These are phyloP conservation scores for Andrographis paniculata DNA, from an alignment of 305 asterid genomes.

Conservation along the genomic window DNA sequence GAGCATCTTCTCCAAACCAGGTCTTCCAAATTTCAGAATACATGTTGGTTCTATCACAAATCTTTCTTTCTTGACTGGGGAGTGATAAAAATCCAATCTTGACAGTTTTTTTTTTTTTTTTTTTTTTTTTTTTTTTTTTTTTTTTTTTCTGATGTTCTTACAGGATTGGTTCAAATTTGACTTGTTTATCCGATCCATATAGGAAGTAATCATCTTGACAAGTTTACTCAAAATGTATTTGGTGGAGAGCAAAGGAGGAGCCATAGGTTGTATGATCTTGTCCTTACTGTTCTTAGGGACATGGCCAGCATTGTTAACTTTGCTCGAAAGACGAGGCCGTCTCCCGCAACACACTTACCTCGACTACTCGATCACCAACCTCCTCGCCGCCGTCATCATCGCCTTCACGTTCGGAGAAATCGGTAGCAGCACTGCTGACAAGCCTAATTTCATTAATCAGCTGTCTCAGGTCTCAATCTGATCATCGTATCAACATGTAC, in stretches of 20 bases:
- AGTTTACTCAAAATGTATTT: constrained; percentile 37
- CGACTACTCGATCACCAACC: constrained; percentile 74
- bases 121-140: too few species aligned
- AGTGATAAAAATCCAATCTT: too few species aligned
- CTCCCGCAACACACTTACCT: constrained; percentile 80
- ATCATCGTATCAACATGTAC: background rate
- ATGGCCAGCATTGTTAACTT: constrained; percentile 58
- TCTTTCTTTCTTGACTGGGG: too few species aligned
- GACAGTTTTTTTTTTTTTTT: too few species aligned
- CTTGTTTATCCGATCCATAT: too few species aligned
- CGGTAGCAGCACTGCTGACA: constrained; percentile 37
- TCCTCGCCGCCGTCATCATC: constrained; percentile 70
- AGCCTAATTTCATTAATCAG: constrained; percentile 59
- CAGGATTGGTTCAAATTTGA: too few species aligned
- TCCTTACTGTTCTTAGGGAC: constrained; percentile 45
- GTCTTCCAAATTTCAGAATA: too few species aligned
- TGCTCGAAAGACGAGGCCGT: constrained; percentile 54
- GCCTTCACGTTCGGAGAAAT: constrained; percentile 85
- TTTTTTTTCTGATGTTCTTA: too few species aligned
- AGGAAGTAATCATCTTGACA: too few species aligned
- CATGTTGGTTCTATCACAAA: too few species aligned
- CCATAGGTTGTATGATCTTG: constrained; percentile 49
- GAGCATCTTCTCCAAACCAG: too few species aligned
- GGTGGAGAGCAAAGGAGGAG: constrained; percentile 61
- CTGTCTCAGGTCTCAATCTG: constrained; percentile 51